Evolutionary conservation across 768 basidiomycete genomes (phyloP), one percentile per base, ranked within the genome.

Genomic region (Termitomyces sp.): DNA sequence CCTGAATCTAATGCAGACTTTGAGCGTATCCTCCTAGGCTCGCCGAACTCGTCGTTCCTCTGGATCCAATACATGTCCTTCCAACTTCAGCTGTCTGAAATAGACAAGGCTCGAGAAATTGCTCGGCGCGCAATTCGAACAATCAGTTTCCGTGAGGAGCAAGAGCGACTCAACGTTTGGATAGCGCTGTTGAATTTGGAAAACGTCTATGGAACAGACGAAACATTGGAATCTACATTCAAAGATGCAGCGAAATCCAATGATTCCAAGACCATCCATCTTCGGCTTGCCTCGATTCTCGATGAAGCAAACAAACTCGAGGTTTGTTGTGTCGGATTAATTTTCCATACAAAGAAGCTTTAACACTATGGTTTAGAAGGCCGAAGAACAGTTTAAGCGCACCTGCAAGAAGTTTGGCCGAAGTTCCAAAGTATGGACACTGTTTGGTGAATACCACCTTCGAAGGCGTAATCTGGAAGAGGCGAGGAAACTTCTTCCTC

Each of bases 51-150:
- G 7, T 98, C 97, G 0, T 97, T 89, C 71, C 79, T 98, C 34
- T 99, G 97, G 97, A 87, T 99, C 56, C 95, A 98, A 69, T 99
- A 94, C 70, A 98, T 99, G 93, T 96, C 97, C 9, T 96, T 98
- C 82, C 93, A 95, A 64, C 77, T 98, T 11, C 93, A 93, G 61
- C 81, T 99, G n/a, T 92, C 95, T 30, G 96, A 99, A 71, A 76
- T 97, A 53, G 95, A 94, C 64, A 97, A 95, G 70, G 97, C 96
- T 14, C 82, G 93, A 43, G 86, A 89, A 66, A 85, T 94, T 50
- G 95, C 85, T 45, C 80, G 83, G 51, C 84, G 91, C 22, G 96
- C 94, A 5, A 76, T 98, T 44, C 77, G 82, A 58, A 87, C 87
- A 11, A 98, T 99, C 72, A 88, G 80, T 66, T 98, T 96, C 76